Conservation (phyloP, 2,329 filamentous ascomycete genomes). For the Colletotrichum incanum region DNA sequence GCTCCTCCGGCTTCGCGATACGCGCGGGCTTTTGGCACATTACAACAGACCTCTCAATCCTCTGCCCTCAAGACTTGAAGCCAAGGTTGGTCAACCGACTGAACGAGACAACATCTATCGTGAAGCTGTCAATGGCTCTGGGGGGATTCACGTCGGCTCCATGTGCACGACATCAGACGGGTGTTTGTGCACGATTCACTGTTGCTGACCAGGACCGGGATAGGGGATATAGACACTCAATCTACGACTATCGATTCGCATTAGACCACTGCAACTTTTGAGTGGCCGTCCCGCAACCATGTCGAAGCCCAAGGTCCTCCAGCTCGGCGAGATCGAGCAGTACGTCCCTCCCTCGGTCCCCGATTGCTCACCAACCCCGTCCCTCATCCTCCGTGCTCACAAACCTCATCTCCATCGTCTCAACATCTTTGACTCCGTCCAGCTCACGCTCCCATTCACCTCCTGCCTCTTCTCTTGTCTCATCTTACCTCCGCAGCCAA, state of each 20-base stretch:
- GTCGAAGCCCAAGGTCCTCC: slow-evolving; percentile 54
- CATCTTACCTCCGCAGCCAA: neutral
- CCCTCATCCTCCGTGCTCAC: neutral
- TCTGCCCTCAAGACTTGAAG: neutral
- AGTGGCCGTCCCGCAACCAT: slow-evolving; percentile 6
- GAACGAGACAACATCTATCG: neutral
- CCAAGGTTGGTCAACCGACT: neutral
- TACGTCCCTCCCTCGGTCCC: slow-evolving; percentile 46
- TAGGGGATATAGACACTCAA: no score
- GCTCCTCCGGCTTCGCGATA: neutral
- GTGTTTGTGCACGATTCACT: neutral
- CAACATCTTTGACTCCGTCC: no score
- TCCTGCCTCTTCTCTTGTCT: neutral
- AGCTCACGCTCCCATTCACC: neutral
- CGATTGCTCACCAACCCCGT: neutral
- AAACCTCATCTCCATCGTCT: no score
- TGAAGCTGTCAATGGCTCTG: neutral
- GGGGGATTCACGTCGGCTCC: no score
- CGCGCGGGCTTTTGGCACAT: no score
- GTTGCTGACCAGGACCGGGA: neutral
- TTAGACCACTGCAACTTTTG: neutral
- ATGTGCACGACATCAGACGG: neutral
- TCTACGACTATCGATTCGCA: no score
- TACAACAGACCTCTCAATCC: neutral
- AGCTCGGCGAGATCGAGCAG: slow-evolving; percentile 58